phyloP scores from a whole-genome alignment of 2,329 filamentous ascomycete species.

The Pseudogymnoascus sp. region DNA sequence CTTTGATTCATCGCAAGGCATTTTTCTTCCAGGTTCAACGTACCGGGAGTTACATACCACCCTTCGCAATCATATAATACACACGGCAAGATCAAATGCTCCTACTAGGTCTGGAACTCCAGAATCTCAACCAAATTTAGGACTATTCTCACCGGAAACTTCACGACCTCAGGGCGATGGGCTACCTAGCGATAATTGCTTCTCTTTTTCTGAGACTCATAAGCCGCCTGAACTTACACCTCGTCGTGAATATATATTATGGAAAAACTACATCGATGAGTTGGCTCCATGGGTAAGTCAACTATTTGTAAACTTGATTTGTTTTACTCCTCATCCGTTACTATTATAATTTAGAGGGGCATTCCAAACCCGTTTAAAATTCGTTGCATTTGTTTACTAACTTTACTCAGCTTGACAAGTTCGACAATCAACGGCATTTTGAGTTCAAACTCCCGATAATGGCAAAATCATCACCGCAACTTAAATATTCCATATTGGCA shows the following conservation, averaged over 20 bases:
- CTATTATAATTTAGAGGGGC: too few relatives aligned
- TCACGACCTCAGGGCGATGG: slow-evolving; percentile 8
- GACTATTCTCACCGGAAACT: slow-evolving; percentile 12
- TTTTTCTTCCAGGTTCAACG: slow-evolving; percentile 39
- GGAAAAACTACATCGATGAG: slow-evolving; percentile 37
- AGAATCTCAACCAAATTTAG: slow-evolving; percentile 15
- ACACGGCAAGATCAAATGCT: slow-evolving; percentile 34
- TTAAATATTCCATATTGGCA: slow-evolving; percentile 42
- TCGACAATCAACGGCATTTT: slow-evolving; percentile 41
- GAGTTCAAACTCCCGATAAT: slow-evolving; percentile 40
- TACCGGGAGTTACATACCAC: slow-evolving; percentile 40
- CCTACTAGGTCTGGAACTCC: slow-evolving; percentile 29
- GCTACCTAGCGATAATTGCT: slow-evolving; percentile 4
- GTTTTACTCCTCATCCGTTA: too few relatives aligned
- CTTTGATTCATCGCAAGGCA: slow-evolving; percentile 27
- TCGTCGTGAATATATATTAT: slow-evolving; percentile 29
- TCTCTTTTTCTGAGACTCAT: slow-evolving; percentile 17
- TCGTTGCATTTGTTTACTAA: neutral
- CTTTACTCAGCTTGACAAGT: slow-evolving; percentile 39
- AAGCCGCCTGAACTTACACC: slow-evolving; percentile 25
- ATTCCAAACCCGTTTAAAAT: too few relatives aligned
- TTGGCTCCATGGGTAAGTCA: slow-evolving; percentile 31
- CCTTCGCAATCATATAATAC: slow-evolving; percentile 37
- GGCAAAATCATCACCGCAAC: slow-evolving; percentile 35
- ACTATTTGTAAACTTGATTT: too few relatives aligned